These are phyloP conservation scores for Leishmania tarentolae DNA, from an alignment of 208 protist genomes.

Conservation along the genomic window DNA sequence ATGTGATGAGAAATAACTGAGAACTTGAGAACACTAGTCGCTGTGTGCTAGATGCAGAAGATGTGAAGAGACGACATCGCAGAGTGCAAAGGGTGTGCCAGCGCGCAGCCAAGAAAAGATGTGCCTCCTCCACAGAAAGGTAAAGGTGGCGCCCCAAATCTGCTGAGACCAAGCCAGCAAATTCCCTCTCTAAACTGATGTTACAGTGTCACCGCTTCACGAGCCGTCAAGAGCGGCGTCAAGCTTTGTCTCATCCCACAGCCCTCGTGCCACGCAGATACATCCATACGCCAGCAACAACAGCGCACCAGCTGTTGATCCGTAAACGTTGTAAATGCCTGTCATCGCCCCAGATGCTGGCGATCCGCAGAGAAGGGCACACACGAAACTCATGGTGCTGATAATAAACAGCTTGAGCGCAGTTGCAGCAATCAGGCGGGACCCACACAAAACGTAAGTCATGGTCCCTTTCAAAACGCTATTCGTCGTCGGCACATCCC, in stretches of 20 bases:
- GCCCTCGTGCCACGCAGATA: constrained; percentile 13
- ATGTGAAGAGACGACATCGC: neutral
- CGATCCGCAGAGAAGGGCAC: neutral
- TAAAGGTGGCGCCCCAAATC: neutral
- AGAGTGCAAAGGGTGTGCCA: neutral
- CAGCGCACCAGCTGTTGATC: neutral
- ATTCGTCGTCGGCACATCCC: neutral
- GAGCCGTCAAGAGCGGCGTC: constrained; percentile 10
- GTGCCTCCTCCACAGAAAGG: neutral
- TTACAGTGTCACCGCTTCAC: neutral
- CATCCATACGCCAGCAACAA: constrained; percentile 3
- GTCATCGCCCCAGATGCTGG: neutral
- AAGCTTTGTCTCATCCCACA: constrained; percentile 26
- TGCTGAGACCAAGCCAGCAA: neutral
- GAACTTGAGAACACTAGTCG: neutral
- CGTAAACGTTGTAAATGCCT: neutral
- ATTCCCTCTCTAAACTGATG: neutral
- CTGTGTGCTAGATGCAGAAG: neutral
- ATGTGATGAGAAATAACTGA: neutral
- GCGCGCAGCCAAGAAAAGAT: neutral
- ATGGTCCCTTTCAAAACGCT: neutral
- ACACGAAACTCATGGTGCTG: constrained; percentile 4
- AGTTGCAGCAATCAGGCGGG: constrained; percentile 12
- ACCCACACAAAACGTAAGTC: neutral
- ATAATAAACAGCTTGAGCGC: constrained; percentile 15